Evolutionary conservation across 2,329 filamentous ascomycete genomes (phyloP), one percentile per base, ranked within the genome.

Genomic region (Rhytidhysteron rufulum): DNA sequence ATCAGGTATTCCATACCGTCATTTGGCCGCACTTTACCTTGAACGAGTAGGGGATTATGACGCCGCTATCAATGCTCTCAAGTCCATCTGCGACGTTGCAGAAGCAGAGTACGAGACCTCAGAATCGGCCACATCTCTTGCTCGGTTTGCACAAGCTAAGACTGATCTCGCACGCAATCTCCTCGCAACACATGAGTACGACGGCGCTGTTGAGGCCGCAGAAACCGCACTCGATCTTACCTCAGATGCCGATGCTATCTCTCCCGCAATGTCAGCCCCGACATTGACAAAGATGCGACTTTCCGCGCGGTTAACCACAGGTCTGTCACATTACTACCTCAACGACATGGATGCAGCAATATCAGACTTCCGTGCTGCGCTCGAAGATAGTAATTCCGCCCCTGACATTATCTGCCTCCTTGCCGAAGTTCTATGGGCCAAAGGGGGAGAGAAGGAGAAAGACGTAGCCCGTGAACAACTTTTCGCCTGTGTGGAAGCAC

Each of bases 391-490:
- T 1, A 70, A 79, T 21, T 78, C 79, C 27, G 82, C 88, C 45
- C 85, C 90, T 0, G 89, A 96, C 57, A 85, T 91, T 1, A 83
- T 89, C 0, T 96, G 90, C 56, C 74, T 96, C 10, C 74, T 97
- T 10, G 86, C 90, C 0, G 88, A 97, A 65, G 86, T 97, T 0
- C 75, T 97, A 0, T 98, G 93, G 91, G 90, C 90, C 0, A 88
- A 88, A 49, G 89, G 87, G 7, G 81, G 82, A 0, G 79, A 84
- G 5, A 75, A 82, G 1, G 86, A 90, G 40, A 80, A 84, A 34
- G 80, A 83, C 36, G 81, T 86, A 45, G 90, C 91, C 13, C 79
- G 88, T 3, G 82, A 86, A 38, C 79, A 87, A 48, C 75, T 98
- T 1, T 91, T 95, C 55, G 82, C 83, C 11, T 83, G 86, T 25